Base-by-base conservation (phyloP, 345 rosid genomes). In the Gossypium longicalyx region DNA sequence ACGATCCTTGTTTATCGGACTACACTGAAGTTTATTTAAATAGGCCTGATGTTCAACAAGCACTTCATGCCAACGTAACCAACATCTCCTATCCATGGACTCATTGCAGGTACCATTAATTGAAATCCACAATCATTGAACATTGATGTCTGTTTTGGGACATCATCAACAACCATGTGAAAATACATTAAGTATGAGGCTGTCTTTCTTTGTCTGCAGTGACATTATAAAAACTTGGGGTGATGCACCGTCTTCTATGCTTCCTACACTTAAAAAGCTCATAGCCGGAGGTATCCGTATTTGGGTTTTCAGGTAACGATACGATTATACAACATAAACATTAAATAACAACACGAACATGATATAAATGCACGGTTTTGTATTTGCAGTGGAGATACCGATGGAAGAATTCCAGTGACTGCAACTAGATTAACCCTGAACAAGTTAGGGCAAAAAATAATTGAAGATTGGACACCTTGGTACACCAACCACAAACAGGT, bases 401-500 rank as follows among this genome's bases (percentile, higher is more conserved):
- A 93, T 20, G 98, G 98, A 38, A 88, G 98, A 80, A 83, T 93
- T 62, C 98, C 93, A 0, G 93, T 93, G 49, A 89, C 94, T 0
- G 67, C 92, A 53, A 93, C 97, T 0, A 84, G 98, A 78, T 87
- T 80, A 71, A 72, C 92, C 2, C 68, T 93, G 79, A 85, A 77
- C 63, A 93, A 93, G 80, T 93, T 91, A 43, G 94, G 94, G 20
- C 79, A 91, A 6, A 83, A 82, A 53, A 85, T 80, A 2, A 68
- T 78, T 17, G 71, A 89, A 77, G 90, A 84, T n/a, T 93, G 98
- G 98, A 84, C 85, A 59, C 94, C 98, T 27, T 93, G 97, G 97
- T 93, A 88, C 79, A 67, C 74, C 29, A 63, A 71, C 51, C 57
- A 77, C 16, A 76, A 74, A 68, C 89, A 93, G 89, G 97, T 56